phyloP scores from a whole-genome alignment of 2,329 filamentous ascomycete species.

The Phialophora tarda region DNA sequence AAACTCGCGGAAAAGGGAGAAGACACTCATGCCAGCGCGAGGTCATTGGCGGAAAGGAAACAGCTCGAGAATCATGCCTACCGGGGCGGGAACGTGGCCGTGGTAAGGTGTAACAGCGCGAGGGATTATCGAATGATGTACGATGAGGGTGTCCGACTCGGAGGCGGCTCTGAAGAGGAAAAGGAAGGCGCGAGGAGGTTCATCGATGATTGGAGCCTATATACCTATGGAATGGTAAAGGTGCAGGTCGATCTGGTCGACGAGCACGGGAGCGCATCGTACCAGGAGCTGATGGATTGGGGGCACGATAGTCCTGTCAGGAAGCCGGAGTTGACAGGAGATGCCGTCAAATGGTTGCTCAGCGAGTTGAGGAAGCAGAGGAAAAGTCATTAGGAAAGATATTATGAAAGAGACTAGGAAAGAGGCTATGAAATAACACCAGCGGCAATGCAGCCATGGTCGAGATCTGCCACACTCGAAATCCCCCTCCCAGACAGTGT shows the following conservation, averaged over 20 bases:
- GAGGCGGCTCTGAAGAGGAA: conserved; percentile 46
- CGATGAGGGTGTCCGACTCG: conserved; percentile 42
- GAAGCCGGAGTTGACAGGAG: conserved; percentile 13
- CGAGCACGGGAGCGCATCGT: conserved; percentile 1
- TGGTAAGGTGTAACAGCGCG: conserved; percentile 46
- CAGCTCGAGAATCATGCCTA: conserved; percentile 43
- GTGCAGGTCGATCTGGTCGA: conserved; percentile 20
- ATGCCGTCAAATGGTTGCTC: conserved; percentile 11
- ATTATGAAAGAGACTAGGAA: background rate
- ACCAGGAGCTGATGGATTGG: conserved; percentile 12
- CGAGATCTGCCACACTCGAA: too few relatives aligned
- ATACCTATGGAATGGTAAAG: conserved; percentile 17
- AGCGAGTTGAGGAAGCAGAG: background rate
- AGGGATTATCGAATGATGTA: conserved; percentile 46
- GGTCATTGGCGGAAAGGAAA: conserved; percentile 41
- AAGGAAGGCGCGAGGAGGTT: conserved; percentile 24
- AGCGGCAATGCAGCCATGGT: background rate
- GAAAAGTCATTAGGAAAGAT: background rate
- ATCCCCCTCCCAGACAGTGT: too few relatives aligned
- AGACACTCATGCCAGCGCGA: conserved; percentile 23
- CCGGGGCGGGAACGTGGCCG: conserved; percentile 44
- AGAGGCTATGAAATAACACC: background rate
- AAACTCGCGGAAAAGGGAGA: conserved; percentile 4
- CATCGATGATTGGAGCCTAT: conserved; percentile 19
- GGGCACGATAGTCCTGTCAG: conserved; percentile 15